Base-by-base conservation (phyloP, 257 asterid species). In the Coffea canephora region DNA sequence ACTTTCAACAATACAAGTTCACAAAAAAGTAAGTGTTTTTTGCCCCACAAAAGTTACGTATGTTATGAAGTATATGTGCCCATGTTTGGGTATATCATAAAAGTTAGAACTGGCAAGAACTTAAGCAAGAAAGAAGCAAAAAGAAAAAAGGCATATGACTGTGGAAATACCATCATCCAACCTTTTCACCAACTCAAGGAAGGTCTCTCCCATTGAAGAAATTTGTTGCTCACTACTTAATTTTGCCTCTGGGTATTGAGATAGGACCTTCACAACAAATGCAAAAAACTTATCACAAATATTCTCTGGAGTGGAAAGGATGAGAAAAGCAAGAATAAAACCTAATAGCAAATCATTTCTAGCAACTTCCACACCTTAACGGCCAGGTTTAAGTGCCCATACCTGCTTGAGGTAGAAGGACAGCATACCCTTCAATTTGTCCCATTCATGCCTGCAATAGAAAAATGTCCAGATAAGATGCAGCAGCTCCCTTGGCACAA, bases 91-190 rank as follows among this genome's bases (percentile, higher is more conserved):
- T 75, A 61, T 34, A n/a, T 14, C 9, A 16, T 41, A 59, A 45
- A 52, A 54, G 25, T 68, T 55, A 11, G 27, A 15, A 41, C 34
- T 16, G 39, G 45, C 41, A 34, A 45, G 62, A 21, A 75, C 48
- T 36, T 23, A 45, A 76, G 68, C 36, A 69, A 57, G 50, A 77
- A 75, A 57, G 34, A 65, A 48, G 77, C 77, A 52, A 69, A 80
- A 80, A 48, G 4, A 48, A 7, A 46, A 62, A 75, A 83, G 86
- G 72, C 65, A 80, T 71, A 82, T 82, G 89, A 80, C 76, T 23
- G 87, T 25, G 91, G 90, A 87, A 89, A 84, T 95, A 93, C 99
- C 99, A 92, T 95, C 88, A 71, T 93, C 97, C 97, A 95, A 92
- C 97, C 97, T 93, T 88, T 88, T 90, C 86, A 82, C 94, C 98